Base-by-base conservation (phyloP, 805 yeast genomes). In the Cyberlindnera mississippiensis region DNA sequence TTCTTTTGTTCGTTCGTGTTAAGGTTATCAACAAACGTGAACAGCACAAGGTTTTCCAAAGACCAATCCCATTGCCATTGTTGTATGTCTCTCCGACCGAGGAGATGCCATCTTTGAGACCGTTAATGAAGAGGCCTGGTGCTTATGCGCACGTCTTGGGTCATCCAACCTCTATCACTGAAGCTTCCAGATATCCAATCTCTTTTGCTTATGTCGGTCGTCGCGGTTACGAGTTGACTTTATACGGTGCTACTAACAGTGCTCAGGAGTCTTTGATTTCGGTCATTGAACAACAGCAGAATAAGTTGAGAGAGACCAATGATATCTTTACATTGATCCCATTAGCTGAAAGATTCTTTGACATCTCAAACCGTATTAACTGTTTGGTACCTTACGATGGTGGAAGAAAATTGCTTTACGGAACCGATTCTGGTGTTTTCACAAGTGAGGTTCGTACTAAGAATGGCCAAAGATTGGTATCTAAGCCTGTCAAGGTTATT, bases 341-440 rank as follows among this genome's bases (percentile, higher is more conserved):
- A 46, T 71, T 87, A 41, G 85, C 84, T 49, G 81, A 87, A 18
- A 72, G 84, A 46, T 78, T 79, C 55, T 90, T 90, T 62, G 88
- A 80, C 50, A 78, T 80, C 37, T 69, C 72, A 16, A 80, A 90
- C 57, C 77, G 84, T 46, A 85, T 91, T 53, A 89, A 87, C 58
- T 89, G 97, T 68, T 91, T 89, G 22, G 89, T 85, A 30, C 95
- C 96, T 27, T 84, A 86, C 61, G 96, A 93, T 58, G 96, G 96
- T 40, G 98, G 98, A 16, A 76, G 95, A 50, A 86, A 90, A 59
- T 66, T 90, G 50, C 62, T 93, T 28, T 90, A 86, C 57, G 98
- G 98, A 33, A 89, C 98, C 0, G 96, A 88, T 58, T 74, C 83
- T 1, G 98, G 99, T 5, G 80, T 93, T 3, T 93, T 84, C 71